A percentile compares a stretch with the other conserved stretches of the same genome.
Evolutionary conservation across 495 filamentous ascomycete species (phyloP).

Genomic region (Apiosordaria backusii): DNA sequence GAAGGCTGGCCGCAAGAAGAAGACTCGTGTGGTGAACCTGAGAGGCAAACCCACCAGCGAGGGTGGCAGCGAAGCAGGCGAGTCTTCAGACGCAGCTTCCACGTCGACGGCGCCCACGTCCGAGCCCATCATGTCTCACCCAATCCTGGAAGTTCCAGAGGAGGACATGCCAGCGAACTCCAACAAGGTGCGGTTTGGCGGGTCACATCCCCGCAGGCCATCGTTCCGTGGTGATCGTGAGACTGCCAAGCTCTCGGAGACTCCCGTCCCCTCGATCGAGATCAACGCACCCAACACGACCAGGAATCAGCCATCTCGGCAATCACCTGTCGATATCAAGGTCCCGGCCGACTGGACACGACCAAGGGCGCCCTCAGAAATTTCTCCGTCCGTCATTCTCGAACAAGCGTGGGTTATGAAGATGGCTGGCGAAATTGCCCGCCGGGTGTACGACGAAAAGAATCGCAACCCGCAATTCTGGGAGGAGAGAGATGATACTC

Average conservation of each 20-base stretch:
- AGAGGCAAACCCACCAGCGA: conserved; percentile 61
- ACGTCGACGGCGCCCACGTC: conserved; percentile 41
- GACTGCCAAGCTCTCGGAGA: conserved; percentile 21
- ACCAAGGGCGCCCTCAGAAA: conserved; percentile 26
- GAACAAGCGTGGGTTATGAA: conserved; percentile 88
- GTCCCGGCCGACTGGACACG: conserved; percentile 19
- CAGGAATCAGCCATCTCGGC: background rate
- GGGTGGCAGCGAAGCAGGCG: conserved; percentile 45
- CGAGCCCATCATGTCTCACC: conserved; percentile 43
- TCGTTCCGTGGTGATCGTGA: conserved; percentile 28
- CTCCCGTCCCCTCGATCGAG: conserved; percentile 13
- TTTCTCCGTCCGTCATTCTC: conserved; percentile 57
- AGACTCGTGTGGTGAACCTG: conserved; percentile 90
- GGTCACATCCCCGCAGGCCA: conserved; percentile 25
- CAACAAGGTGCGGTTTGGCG: conserved; percentile 42
- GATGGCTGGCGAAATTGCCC: conserved; percentile 85
- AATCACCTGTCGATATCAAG: conserved; percentile 1
- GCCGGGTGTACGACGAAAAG: conserved; percentile 70
- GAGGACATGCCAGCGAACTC: conserved; percentile 48
- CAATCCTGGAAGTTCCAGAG: conserved; percentile 52
- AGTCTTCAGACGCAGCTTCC: conserved; percentile 39
- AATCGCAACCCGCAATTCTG: conserved; percentile 45
- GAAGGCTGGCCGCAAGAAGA: conserved; percentile 73
- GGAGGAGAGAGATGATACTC: conserved; percentile 52
- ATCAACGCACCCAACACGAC: background rate